Base-by-base conservation (phyloP, 805 yeast species). In the Priceomyces fermenticarens region DNA sequence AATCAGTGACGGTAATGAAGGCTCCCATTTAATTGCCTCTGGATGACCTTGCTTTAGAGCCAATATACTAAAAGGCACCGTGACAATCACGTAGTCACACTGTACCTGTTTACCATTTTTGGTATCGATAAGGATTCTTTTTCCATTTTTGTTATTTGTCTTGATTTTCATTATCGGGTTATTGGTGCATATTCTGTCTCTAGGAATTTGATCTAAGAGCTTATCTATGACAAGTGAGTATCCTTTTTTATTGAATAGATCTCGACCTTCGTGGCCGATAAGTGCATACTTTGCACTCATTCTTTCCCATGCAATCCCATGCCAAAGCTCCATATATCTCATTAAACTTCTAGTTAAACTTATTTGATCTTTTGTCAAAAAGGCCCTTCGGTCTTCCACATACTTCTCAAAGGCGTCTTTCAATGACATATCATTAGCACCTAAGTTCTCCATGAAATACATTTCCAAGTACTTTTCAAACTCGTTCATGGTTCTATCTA, bases 21-120 rank as follows among this genome's bases (percentile, higher is more conserved):
- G 58, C 37, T 44, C 38, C 68, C 66, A 54, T 27, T 55, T 57
- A 23, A 84, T 76, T 12, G 73, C 72, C 4, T 82, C 81, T 9
- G 59, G 55, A n/a, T 53, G 45, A 4, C 43, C 34, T 2, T 53
- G 44, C 0, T 63, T 58, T 3, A 77, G 51, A 41, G 75, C 77
- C 29, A 88, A 62, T 3, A 85, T 72, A 28, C 90, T 84, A 46
- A 84, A 84, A 0, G 97, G 96, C 4, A 86, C 78, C 0, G 96
- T 81, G 5, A 87, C 84, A 10, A 89, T 70, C 23, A 79, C 65
- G 54, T 78, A 83, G 35, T 85, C 80, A 25, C 80, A 71, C 2
- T 48, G 46, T 27, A 67, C 58, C 4, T 33, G 45, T 2, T 45
- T 40, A 2, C 73, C 71, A 6, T 57, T 48, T 1, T 46, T 53